A percentile compares a stretch with the other conserved stretches of the same genome.
phyloP scores from a whole-genome alignment of 176 grass and related monocot genomes.

The Ensete glaucum region DNA sequence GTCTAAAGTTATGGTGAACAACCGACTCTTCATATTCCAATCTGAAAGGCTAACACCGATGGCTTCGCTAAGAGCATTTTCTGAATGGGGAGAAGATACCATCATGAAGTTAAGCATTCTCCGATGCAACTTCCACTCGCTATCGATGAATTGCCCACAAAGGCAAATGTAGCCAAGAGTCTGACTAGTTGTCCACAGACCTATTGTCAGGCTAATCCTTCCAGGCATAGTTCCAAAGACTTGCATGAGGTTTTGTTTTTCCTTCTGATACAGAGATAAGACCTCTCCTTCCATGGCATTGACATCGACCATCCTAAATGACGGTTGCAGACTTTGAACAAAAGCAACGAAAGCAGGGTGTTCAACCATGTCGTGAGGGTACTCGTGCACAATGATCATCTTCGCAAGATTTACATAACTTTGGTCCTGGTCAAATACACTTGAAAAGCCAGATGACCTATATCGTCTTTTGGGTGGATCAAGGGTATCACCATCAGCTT shows the following conservation, averaged over 20 bases:
- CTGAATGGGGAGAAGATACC: conserved; percentile 11
- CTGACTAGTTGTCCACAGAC: conserved; percentile 16
- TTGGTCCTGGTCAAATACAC: conserved; percentile 2
- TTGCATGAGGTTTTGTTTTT: conserved; percentile 1
- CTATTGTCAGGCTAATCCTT: conserved; percentile 1
- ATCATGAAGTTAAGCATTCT: conserved; percentile 15
- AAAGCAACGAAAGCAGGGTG: conserved; percentile 3
- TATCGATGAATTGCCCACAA: conserved; percentile 3
- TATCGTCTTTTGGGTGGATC: conserved; percentile 8
- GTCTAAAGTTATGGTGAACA: conserved; percentile 5
- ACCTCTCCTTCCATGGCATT: conserved; percentile 5
- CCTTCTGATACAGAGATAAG: conserved; percentile 6
- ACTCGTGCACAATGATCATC: conserved; percentile 11
- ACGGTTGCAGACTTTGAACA: not conserved
- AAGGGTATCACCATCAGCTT: not conserved
- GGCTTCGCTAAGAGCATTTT: conserved; percentile 12
- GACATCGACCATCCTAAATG: conserved; percentile 7
- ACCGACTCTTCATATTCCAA: conserved; percentile 7
- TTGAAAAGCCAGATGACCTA: not conserved
- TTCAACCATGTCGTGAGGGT: conserved; percentile 9
- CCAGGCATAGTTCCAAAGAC: conserved; percentile 7
- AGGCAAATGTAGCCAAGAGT: conserved; percentile 9
- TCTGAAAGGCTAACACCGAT: conserved; percentile 6
- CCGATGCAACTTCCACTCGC: conserved; percentile 1
- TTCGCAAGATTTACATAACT: conserved; percentile 3